Percentiles rank a stretch among this genome's conserved stretches.
These are phyloP conservation scores for Syncephalastrum racemosum DNA, from an alignment of 371 early-diverging fungal genomes.

Conservation along the genomic window DNA sequence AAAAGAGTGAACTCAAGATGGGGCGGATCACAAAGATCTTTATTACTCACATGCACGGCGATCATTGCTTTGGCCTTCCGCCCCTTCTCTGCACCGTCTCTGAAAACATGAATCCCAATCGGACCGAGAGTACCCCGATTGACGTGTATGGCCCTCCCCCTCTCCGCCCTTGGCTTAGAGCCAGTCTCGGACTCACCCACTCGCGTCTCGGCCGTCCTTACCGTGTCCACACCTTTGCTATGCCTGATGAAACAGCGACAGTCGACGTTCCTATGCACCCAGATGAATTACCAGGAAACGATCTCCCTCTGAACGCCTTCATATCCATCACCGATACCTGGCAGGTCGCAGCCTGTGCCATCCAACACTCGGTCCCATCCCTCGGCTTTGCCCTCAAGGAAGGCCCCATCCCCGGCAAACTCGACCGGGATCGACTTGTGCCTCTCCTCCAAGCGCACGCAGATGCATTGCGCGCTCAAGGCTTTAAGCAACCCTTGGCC, in stretches of 20 bases:
- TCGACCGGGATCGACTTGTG: slow-evolving; percentile 32
- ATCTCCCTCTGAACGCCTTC: slow-evolving; percentile 8
- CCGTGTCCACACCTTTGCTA: slow-evolving; percentile 39
- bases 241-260: too few species aligned
- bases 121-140: slow-evolving; percentile 1
- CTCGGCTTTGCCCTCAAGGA: slow-evolving; percentile 55
- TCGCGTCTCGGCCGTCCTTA: slow-evolving; percentile 38
- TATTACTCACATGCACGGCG: slow-evolving; percentile 66
- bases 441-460: slow-evolving; percentile 46
- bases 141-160: slow-evolving; percentile 60
- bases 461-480: slow-evolving; percentile 28
- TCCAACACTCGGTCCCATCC: slow-evolving; percentile 54
- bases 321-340: slow-evolving; percentile 15
- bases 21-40: slow-evolving; percentile 50
- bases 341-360: slow-evolving; percentile 41
- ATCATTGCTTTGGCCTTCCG: slow-evolving; percentile 61
- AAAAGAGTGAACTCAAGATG: slow-evolving; percentile 43
- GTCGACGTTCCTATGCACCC: slow-evolving; percentile 22
- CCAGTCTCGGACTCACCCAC: slow-evolving; percentile 42
- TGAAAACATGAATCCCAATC: slow-evolving; percentile 30
- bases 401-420: slow-evolving; percentile 37
- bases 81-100: slow-evolving; percentile 57
- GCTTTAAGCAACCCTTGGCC: slow-evolving; percentile 46
- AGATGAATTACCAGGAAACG: slow-evolving; percentile 31
- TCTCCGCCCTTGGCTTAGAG: slow-evolving; percentile 49